Conservation (phyloP, 2,329 filamentous ascomycete species). For the Thelonectria rubi region DNA sequence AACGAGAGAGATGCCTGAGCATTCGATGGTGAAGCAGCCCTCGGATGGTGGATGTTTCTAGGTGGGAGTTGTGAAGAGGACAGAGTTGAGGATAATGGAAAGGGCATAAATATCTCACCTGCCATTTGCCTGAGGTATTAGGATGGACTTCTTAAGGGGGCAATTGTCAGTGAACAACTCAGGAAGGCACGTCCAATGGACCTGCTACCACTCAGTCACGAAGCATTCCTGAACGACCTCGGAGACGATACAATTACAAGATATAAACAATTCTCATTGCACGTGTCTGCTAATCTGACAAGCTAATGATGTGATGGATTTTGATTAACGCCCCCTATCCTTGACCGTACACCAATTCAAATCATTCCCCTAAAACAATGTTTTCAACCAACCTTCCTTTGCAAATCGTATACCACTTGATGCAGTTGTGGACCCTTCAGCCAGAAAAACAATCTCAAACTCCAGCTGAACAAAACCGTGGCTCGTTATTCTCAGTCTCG, state of each 20-base stretch:
- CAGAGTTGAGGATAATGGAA: background rate
- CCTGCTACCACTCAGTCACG: background rate
- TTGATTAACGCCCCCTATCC: slow-evolving; percentile 38
- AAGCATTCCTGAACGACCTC: background rate
- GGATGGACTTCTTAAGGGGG: too few species aligned
- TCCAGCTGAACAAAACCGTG: slow-evolving; percentile 39
- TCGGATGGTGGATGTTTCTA: background rate
- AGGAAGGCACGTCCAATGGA: background rate
- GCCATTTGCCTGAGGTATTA: background rate
- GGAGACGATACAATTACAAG: slow-evolving; percentile 13
- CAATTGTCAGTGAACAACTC: background rate
- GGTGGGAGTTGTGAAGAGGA: background rate
- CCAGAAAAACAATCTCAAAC: slow-evolving; percentile 41
- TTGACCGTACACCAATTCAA: slow-evolving; percentile 31
- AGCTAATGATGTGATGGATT: slow-evolving; percentile 33
- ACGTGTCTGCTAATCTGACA: slow-evolving; percentile 33
- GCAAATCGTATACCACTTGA: slow-evolving; percentile 22
- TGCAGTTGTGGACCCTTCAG: slow-evolving; percentile 33
- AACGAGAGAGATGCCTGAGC: background rate
- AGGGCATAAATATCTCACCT: background rate
- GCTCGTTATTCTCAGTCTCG: slow-evolving; percentile 33
- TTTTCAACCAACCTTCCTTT: slow-evolving; percentile 28
- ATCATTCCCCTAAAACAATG: slow-evolving; percentile 25
- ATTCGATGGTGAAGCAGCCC: background rate
- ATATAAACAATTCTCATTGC: slow-evolving; percentile 30